Evolutionary conservation across 2,329 filamentous ascomycete species (phyloP).

Genomic region (Aspergillus glaucus): DNA sequence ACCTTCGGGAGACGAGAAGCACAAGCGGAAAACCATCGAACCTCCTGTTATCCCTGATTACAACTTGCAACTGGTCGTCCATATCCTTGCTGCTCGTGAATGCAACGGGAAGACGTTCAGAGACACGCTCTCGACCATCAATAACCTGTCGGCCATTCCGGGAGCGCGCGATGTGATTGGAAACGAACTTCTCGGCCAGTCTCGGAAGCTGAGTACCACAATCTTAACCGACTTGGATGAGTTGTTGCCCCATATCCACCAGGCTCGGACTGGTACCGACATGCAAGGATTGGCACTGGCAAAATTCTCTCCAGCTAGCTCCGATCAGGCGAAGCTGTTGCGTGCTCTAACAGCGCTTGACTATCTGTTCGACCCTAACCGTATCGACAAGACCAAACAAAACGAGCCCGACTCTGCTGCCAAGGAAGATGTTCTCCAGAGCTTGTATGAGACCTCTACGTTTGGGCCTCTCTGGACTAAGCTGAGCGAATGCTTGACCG

Average conservation of each 20-base stretch:
- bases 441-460: slow-evolving; percentile 82
- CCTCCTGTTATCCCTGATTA: slow-evolving; percentile 81
- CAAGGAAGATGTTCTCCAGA: slow-evolving; percentile 78
- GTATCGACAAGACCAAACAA: slow-evolving; percentile 47
- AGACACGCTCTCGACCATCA: slow-evolving; percentile 96
- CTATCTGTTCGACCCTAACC: slow-evolving; percentile 84
- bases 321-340: slow-evolving; percentile 92
- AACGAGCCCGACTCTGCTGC: slow-evolving; percentile 53
- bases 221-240: slow-evolving; percentile 81
- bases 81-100: slow-evolving; percentile 90
- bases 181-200: slow-evolving; percentile 83
- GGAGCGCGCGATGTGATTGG: slow-evolving; percentile 86
- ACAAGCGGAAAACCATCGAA: slow-evolving; percentile 59
- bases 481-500: slow-evolving; percentile 77
- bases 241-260: slow-evolving; percentile 76
- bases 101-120: slow-evolving; percentile 98
- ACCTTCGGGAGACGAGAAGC: slow-evolving; percentile 41
- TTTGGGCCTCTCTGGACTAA: slow-evolving; percentile 90
- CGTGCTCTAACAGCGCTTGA: slow-evolving; percentile 89
- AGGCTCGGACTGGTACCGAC: slow-evolving; percentile 82
- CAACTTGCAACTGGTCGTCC: slow-evolving; percentile 89
- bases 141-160: slow-evolving; percentile 89
- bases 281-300: slow-evolving; percentile 89
- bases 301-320: slow-evolving; percentile 93
- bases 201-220: slow-evolving; percentile 73